Base-by-base conservation (phyloP, 169 alveolate genomes). In the Sarcocystis neurona region DNA sequence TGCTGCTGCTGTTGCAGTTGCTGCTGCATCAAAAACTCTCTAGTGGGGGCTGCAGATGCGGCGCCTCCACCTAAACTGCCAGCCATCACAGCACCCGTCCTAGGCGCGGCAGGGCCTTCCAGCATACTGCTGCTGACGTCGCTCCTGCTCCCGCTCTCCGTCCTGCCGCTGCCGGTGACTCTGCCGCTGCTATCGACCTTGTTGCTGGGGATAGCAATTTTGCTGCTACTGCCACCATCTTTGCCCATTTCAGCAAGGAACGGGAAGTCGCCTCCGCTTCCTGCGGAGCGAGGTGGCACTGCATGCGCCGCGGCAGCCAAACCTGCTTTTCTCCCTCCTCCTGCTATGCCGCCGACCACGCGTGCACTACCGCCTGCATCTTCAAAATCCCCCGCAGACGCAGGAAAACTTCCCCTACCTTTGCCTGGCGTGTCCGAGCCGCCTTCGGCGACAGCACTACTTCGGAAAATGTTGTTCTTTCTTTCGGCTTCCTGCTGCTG, bases 41-140 rank as follows among this genome's bases (percentile, higher is more conserved):
- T 92, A 53, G 92, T 87, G 84, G 89, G 87, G 20, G 91, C 90
- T 10, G 78, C 79, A 27, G 43, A 37, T 77, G 41, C 66, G 27
- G 87, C 91, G n/a, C 87, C 39, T 66, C 88, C 30, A 37, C 37
- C 50, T 20, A 89, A n/a, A 63, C 58, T 58, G 12, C 70, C 18
- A 32, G 23, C 70, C n/a, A 6, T 1, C 39, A 58, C 70, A 10
- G 60, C 60, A 18, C 60, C 27, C n/a, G n/a, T n/a, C n/a, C n/a
- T n/a, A n/a, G n/a, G n/a, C n/a, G n/a, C n/a, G n/a, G n/a, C n/a
- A n/a, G n/a, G n/a, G n/a, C n/a, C n/a, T n/a, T n/a, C n/a, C n/a
- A n/a, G n/a, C n/a, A n/a, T n/a, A n/a, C n/a, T n/a, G n/a, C n/a
- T n/a, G 2, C 85, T 50, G 32, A 44, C n/a, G 68, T 44, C 47